Percentiles rank a stretch among this genome's conserved stretches.
Evolutionary conservation across 2,329 filamentous ascomycete genomes (phyloP).

Genomic region (Monosporascus sp.): DNA sequence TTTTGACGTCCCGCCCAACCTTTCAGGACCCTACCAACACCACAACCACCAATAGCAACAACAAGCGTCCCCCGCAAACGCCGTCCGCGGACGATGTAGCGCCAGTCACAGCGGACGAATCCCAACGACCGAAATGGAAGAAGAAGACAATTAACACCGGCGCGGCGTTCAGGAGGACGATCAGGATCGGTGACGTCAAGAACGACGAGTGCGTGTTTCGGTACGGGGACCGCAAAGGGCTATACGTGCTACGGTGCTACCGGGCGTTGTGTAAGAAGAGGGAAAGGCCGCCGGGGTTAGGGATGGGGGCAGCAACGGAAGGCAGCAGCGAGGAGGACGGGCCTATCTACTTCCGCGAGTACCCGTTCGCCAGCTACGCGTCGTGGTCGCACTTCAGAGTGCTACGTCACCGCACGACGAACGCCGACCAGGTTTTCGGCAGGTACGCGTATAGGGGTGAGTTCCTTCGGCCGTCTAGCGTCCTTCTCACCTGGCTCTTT

Average conservation of each 20-base stretch:
- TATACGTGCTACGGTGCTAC: not conserved
- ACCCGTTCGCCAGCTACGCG: not conserved
- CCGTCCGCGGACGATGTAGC: too few relatives aligned
- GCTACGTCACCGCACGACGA: not conserved
- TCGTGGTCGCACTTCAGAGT: not conserved
- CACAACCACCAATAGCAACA: too few relatives aligned
- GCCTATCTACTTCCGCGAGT: not conserved
- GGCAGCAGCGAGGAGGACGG: not conserved
- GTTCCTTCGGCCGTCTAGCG: not conserved
- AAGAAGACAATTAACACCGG: not conserved
- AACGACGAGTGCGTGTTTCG: not conserved
- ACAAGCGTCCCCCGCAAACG: too few relatives aligned
- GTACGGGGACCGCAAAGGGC: not conserved
- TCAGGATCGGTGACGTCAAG: not conserved
- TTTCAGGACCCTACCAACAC: too few relatives aligned
- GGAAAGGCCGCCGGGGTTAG: not conserved
- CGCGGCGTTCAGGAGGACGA: not conserved
- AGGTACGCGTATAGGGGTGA: not conserved
- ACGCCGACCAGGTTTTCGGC: not conserved
- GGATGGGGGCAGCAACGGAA: not conserved
- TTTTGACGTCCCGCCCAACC: too few relatives aligned
- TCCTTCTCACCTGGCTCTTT: not conserved
- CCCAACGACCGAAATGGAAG: not conserved
- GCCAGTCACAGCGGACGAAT: too few relatives aligned
- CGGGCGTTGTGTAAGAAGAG: not conserved